Evolutionary conservation across 192 early-diverging fungal species (phyloP), one percentile per base, ranked within the genome.

Genomic region (Radiomyces spectabilis): DNA sequence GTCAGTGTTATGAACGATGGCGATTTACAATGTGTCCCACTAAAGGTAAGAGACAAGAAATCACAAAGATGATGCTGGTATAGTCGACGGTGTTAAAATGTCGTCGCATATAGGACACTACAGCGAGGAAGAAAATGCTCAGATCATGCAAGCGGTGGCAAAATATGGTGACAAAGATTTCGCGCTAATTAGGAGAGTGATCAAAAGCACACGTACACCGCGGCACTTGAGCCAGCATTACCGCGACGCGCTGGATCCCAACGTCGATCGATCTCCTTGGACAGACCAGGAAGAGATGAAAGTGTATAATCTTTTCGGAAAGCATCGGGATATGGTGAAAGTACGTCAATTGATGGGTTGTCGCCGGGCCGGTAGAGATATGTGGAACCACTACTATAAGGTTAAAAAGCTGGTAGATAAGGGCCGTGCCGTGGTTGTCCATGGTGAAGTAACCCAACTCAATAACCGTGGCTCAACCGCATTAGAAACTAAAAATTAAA

Each of bases 191-290:
- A 48, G 41, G 15, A n/a, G 42, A 24, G 64, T 43, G 3, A 60
- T 35, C 6, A 18, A 32, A 2, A 54, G 24, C n/a, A 6, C 46
- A 1, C 57, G 64, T 7, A 66, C 44, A 19, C 32, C 57, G 0
- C 56, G 64, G 27, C 51, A 60, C 19, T 47, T 66, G 0, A 60
- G 47, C 3, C 57, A 59, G 5, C 64, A 60, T 29, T 66, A 66
- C 31, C 44, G 52, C n/a, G 47, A 51, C 16, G 19, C 29, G 0
- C 30, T 66, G 7, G 51, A 41, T 15, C 64, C 64, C 0, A 13
- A 21, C 2, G 26, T 51, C 15, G 64, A 66, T 49, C 52, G 57
- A 0, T 55, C 51, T 0, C 46, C 51, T 1, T 66, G 64, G 64
- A 39, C 56, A n/a, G 3, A 18, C 0, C 33, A 54, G 32, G 64